phyloP scores from a whole-genome alignment of 495 filamentous ascomycete species.

The Penicillium nucicola region DNA sequence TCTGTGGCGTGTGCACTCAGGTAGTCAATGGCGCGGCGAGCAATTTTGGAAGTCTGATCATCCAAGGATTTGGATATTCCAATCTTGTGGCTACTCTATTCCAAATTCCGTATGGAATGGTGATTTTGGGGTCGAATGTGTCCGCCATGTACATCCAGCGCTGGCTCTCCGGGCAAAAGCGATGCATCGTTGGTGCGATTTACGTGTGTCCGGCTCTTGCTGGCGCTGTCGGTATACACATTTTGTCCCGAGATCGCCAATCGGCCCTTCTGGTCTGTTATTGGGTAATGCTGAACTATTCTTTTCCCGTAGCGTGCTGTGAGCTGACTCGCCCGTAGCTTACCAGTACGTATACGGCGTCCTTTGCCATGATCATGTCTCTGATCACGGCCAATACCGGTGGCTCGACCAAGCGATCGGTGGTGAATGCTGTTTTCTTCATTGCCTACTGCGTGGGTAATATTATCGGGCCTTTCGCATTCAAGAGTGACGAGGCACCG shows the following conservation, averaged over 20 bases:
- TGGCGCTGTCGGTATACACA: constrained; percentile 11
- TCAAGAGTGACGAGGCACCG: neutral
- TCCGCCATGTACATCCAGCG: constrained; percentile 12
- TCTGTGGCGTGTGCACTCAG: constrained; percentile 10
- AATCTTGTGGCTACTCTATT: neutral
- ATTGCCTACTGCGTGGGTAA: constrained; percentile 1
- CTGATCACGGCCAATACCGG: constrained; percentile 1
- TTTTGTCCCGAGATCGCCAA: constrained; percentile 6
- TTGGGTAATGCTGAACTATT: neutral
- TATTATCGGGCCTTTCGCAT: neutral
- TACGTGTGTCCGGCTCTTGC: constrained; percentile 10
- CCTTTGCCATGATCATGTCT: constrained; percentile 1
- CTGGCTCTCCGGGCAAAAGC: constrained; percentile 10
- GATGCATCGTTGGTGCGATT: constrained; percentile 1
- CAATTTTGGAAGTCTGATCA: constrained; percentile 10
- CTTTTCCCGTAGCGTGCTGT: neutral
- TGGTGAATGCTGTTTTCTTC: constrained; percentile 1
- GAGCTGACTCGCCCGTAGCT: neutral
- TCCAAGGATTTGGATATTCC: constrained; percentile 3
- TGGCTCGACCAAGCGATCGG: neutral
- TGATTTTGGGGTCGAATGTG: constrained; percentile 3
- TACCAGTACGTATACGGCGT: neutral
- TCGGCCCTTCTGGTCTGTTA: neutral
- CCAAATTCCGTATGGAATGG: constrained; percentile 6
- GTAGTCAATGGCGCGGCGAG: constrained; percentile 10